A percentile compares a stretch with the other conserved stretches of the same genome.
These are phyloP conservation scores for Termitomyces sp. DNA, from an alignment of 1,284 basidiomycete species.

Conservation along the genomic window DNA sequence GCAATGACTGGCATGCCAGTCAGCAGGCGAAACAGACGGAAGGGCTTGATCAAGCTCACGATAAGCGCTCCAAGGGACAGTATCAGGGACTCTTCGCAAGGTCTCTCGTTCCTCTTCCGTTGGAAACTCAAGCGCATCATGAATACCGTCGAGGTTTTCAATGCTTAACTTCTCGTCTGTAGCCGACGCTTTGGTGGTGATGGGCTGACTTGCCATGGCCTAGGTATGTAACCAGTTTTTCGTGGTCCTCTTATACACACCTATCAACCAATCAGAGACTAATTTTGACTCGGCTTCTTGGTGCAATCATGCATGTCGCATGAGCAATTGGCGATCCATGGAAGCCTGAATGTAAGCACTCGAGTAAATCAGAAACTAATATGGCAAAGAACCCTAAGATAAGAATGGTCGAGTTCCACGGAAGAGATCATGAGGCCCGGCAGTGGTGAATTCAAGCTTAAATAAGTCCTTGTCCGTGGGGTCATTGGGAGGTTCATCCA, in stretches of 20 bases:
- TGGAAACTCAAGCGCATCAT: slow-evolving; percentile 60
- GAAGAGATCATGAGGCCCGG: no score
- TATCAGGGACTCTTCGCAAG: slow-evolving; percentile 59
- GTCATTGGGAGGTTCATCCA: no score
- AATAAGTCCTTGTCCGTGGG: no score
- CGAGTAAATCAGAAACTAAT: not conserved
- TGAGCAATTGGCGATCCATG: not conserved
- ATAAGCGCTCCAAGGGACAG: slow-evolving; percentile 63
- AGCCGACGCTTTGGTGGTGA: not conserved
- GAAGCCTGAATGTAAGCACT: not conserved
- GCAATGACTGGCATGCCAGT: slow-evolving; percentile 52
- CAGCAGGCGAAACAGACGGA: slow-evolving; percentile 12
- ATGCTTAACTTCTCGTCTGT: slow-evolving; percentile 2
- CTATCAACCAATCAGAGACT: not conserved
- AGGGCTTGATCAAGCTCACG: slow-evolving; percentile 33
- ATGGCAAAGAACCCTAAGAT: not conserved
- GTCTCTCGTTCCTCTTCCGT: slow-evolving; percentile 63
- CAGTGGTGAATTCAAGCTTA: no score
- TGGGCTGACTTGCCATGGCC: not conserved
- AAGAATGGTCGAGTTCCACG: no score
- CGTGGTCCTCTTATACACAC: not conserved
- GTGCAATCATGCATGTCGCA: not conserved
- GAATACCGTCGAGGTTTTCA: slow-evolving; percentile 33
- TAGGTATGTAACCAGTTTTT: not conserved
- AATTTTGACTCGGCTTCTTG: not conserved